Evolutionary conservation across 2,329 filamentous ascomycete species (phyloP).

Genomic region (Madurella mycetomatis): DNA sequence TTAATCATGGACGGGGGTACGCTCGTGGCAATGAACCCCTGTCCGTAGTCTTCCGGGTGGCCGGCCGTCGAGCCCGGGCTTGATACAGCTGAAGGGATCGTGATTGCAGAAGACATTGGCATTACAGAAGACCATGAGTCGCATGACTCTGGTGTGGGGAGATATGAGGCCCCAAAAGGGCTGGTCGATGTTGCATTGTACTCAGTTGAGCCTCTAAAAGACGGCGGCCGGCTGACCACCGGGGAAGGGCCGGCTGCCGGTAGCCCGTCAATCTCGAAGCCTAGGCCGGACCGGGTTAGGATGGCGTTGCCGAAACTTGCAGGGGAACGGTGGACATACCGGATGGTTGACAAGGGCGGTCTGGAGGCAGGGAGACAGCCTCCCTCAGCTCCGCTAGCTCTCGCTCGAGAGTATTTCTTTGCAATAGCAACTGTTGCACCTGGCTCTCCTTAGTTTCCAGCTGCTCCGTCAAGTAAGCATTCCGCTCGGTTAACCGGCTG

Average conservation of each 20-base stretch:
- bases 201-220: slow-evolving; percentile 40
- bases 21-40: slow-evolving; percentile 46
- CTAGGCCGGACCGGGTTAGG: slow-evolving; percentile 24
- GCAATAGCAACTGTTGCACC: slow-evolving; percentile 48
- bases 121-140: slow-evolving; percentile 45
- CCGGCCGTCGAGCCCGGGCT: slow-evolving; percentile 48
- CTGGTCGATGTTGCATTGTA: slow-evolving; percentile 35
- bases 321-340: slow-evolving; percentile 30
- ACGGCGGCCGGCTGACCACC: slow-evolving; percentile 42
- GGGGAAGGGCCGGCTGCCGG: slow-evolving; percentile 31
- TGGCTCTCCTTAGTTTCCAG: slow-evolving; percentile 29
- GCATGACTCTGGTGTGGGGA: slow-evolving; percentile 39
- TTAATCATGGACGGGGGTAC: slow-evolving; percentile 24
- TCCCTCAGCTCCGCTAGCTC: slow-evolving; percentile 46
- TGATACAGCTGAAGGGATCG: slow-evolving; percentile 45
- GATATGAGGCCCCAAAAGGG: slow-evolving; percentile 37
- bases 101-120: slow-evolving; percentile 32
- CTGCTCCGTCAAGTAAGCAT: not conserved
- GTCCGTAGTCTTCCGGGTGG: slow-evolving; percentile 43
- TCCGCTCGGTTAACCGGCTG: slow-evolving; percentile 38
- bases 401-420: slow-evolving; percentile 51
- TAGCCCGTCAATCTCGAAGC: slow-evolving; percentile 39
- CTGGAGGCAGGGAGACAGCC: slow-evolving; percentile 39
- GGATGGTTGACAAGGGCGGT: slow-evolving; percentile 39
- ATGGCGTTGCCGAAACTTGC: not conserved